Percentiles rank a stretch among this genome's conserved stretches.
phyloP scores from a whole-genome alignment of 106 monocot species.

The Phalaenopsis aphrodite region DNA sequence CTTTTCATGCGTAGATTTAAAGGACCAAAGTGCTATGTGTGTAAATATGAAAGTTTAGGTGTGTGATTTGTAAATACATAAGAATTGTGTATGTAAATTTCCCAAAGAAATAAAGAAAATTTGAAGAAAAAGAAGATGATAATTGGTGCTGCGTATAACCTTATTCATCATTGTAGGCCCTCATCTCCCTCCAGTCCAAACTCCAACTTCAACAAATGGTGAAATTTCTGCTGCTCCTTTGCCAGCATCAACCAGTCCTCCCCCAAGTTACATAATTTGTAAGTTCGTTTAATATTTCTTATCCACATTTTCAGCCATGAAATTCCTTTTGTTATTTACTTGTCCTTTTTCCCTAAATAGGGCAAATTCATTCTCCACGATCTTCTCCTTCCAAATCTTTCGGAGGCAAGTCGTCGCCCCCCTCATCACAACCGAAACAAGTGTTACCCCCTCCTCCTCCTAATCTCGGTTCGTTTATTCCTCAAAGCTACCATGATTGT shows the following conservation, averaged over 20 bases:
- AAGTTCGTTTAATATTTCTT: not conserved
- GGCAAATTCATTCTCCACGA: slow-evolving; percentile 29
- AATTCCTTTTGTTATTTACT: slow-evolving; percentile 4
- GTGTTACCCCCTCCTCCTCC: slow-evolving; percentile 83
- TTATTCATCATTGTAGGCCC: slow-evolving; percentile 19
- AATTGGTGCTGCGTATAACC: not conserved
- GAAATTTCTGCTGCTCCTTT: slow-evolving; percentile 23
- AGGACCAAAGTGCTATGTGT: too few relatives aligned
- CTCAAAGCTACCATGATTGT: not conserved
- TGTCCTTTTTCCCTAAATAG: slow-evolving; percentile 19
- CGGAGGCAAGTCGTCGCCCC: slow-evolving; percentile 17
- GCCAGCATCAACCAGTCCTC: slow-evolving; percentile 13
- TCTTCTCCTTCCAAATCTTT: slow-evolving; percentile 34
- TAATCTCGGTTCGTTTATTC: slow-evolving; percentile 34
- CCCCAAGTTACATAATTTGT: slow-evolving; percentile 19
- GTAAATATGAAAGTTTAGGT: too few relatives aligned
- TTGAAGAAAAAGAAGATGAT: not conserved
- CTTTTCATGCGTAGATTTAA: too few relatives aligned
- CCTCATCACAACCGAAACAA: slow-evolving; percentile 22
- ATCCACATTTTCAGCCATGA: not conserved
- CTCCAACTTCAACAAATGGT: slow-evolving; percentile 27
- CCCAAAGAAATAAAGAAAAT: too few relatives aligned
- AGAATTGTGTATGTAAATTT: too few relatives aligned
- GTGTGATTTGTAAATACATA: too few relatives aligned
- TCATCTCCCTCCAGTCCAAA: slow-evolving; percentile 15